Percentiles rank a stretch among this genome's conserved stretches.
Conservation (phyloP, 1,284 basidiomycete genomes). For the Trichosporon sp. region DNA sequence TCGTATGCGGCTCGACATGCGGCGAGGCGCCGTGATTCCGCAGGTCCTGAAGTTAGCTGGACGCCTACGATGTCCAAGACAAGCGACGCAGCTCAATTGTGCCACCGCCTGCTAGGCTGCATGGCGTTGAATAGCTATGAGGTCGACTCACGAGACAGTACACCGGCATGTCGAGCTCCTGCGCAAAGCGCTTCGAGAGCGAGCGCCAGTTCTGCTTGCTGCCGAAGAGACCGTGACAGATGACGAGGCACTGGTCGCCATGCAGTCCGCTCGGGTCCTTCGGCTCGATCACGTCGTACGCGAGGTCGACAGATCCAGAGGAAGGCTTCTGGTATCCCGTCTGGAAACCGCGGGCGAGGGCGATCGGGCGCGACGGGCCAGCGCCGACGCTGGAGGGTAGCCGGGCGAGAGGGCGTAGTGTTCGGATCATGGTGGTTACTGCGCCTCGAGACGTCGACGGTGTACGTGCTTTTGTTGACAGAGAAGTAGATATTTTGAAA, state of each 20-base stretch:
- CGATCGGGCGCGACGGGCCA: neutral
- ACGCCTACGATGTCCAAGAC: neutral
- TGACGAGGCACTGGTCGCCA: constrained; percentile 54
- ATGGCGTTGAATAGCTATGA: neutral
- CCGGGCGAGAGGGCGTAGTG: constrained; percentile 9
- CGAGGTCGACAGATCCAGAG: constrained; percentile 44
- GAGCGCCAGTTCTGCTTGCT: constrained; percentile 65
- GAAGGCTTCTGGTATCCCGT: constrained; percentile 13
- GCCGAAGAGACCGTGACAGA: constrained; percentile 61
- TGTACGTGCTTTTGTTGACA: neutral
- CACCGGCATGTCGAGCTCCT: constrained; percentile 58
- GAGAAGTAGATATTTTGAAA: neutral
- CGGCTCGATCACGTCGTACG: constrained; percentile 47
- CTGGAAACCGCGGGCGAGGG: neutral
- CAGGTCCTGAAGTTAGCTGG: constrained; percentile 56
- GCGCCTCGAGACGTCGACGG: neutral
- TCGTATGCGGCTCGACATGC: constrained; percentile 59
- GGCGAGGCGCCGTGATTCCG: constrained; percentile 63
- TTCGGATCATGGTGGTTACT: constrained; percentile 6
- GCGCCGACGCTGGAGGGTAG: neutral
- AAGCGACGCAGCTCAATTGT: too few relatives aligned
- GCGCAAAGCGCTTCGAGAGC: constrained; percentile 59
- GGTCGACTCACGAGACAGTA: constrained; percentile 58
- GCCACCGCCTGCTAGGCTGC: neutral
- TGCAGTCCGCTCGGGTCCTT: constrained; percentile 21